phyloP scores from a whole-genome alignment of 768 basidiomycete genomes.

The Pisolithus orientalis region DNA sequence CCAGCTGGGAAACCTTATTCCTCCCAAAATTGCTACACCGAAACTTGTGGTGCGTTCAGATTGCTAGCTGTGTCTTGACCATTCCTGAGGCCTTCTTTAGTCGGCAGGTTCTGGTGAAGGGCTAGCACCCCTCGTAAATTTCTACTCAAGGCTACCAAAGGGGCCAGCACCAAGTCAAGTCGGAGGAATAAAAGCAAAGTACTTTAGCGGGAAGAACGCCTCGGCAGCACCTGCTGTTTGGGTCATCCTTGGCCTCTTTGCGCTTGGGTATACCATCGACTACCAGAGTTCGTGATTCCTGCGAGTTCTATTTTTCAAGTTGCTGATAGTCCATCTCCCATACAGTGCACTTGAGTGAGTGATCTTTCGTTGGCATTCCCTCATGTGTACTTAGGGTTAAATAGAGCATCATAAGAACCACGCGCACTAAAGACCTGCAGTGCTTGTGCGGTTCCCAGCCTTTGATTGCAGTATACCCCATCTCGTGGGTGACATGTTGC shows the following conservation, averaged over 20 bases:
- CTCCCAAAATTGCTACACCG: constrained; percentile 93
- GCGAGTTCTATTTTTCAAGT: background rate
- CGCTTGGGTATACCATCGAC: constrained; percentile 80
- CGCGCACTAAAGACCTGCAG: constrained; percentile 47
- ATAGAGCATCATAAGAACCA: constrained; percentile 90
- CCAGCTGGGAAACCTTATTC: constrained; percentile 78
- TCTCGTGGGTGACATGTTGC: background rate
- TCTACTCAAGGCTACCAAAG: constrained; percentile 96
- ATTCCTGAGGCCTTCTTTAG: constrained; percentile 33
- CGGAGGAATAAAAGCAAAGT: constrained; percentile 69
- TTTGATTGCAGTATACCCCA: background rate
- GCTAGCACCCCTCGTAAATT: constrained; percentile 81
- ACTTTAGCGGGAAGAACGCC: constrained; percentile 83
- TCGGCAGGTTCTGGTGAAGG: constrained; percentile 77
- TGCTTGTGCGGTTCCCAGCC: background rate
- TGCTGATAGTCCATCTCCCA: constrained; percentile 6
- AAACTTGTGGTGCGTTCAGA: constrained; percentile 59
- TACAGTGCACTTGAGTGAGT: constrained; percentile 81
- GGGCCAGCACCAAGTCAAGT: constrained; percentile 63
- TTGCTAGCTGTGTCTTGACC: background rate
- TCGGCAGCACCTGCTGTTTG: constrained; percentile 62
- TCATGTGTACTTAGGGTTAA: constrained; percentile 19
- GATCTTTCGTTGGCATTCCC: background rate
- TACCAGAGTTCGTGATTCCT: constrained; percentile 68
- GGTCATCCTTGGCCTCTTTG: constrained; percentile 61